Conservation (phyloP, 176 grass and related monocot species). For the Musa beccarii region DNA sequence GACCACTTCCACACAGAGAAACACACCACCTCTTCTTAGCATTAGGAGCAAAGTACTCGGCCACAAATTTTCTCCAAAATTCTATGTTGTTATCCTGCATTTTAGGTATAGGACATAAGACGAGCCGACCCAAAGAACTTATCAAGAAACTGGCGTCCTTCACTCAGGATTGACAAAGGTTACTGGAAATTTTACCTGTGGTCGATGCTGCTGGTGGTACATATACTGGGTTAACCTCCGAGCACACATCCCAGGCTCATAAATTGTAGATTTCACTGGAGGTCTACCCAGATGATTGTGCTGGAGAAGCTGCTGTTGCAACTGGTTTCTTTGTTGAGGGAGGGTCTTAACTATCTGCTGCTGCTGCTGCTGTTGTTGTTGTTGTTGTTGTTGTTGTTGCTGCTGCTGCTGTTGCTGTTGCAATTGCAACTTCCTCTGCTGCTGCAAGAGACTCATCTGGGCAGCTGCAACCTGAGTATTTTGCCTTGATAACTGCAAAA, state of each 20-base stretch:
- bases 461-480: constrained; percentile 65
- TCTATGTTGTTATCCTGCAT: constrained; percentile 95
- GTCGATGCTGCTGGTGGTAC: constrained; percentile 95
- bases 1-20: constrained; percentile 84
- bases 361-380: constrained; percentile 25
- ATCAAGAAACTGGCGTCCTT: background rate
- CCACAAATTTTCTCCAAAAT: constrained; percentile 94
- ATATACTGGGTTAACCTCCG: constrained; percentile 93
- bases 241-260: constrained; percentile 91
- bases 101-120: background rate
- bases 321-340: constrained; percentile 38
- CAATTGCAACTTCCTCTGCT: constrained; percentile 59
- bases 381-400: background rate
- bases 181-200: constrained; percentile 34
- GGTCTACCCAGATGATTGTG: constrained; percentile 51
- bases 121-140: background rate
- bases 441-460: constrained; percentile 58
- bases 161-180: background rate
- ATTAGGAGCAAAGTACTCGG: constrained; percentile 86
- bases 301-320: constrained; percentile 59
- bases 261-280: constrained; percentile 33
- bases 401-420: constrained; percentile 59
- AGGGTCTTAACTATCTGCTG: constrained; percentile 54
- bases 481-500: constrained; percentile 64
- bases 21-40: constrained; percentile 99